A percentile compares a stretch with the other conserved stretches of the same genome.
phyloP scores from a whole-genome alignment of 225 moss, liverwort and hornwort species.

The Polytrichum formosum region DNA sequence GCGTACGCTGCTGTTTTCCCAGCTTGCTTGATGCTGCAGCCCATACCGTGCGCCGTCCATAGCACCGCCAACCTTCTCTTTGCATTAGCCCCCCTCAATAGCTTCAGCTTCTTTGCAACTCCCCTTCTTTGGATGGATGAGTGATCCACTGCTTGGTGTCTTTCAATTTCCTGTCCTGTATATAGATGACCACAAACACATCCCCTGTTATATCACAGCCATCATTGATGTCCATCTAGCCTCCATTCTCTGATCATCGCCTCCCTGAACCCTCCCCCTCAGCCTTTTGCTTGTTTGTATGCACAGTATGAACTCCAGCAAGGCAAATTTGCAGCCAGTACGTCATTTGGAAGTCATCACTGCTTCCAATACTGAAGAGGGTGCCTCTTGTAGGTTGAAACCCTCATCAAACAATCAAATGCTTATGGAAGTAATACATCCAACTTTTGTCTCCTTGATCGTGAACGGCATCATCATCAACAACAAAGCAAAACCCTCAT shows the following conservation, averaged over 20 bases:
- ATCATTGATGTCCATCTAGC: constrained; percentile 32
- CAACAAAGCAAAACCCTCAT: too few relatives aligned
- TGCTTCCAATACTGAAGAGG: too few relatives aligned
- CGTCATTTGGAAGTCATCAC: too few relatives aligned
- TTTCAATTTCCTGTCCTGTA: constrained; percentile 60
- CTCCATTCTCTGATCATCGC: constrained; percentile 50
- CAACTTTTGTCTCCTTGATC: too few relatives aligned
- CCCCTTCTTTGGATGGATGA: constrained; percentile 49
- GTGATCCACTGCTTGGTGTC: constrained; percentile 47
- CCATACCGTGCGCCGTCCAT: constrained; percentile 99
- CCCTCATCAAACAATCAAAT: too few relatives aligned
- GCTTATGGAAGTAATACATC: too few relatives aligned
- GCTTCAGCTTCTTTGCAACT: constrained; percentile 76
- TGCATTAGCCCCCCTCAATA: constrained; percentile 64
- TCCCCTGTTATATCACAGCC: constrained; percentile 52
- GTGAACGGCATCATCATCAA: too few relatives aligned
- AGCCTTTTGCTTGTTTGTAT: constrained; percentile 1
- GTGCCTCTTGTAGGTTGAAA: too few relatives aligned
- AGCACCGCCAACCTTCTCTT: constrained; percentile 77
- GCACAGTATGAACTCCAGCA: constrained; percentile 35
- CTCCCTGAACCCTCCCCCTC: constrained; percentile 47
- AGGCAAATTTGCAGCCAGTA: too few relatives aligned
- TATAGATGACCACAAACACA: constrained; percentile 68
- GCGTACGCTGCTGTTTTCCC: constrained; percentile 99
- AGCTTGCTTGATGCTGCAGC: constrained; percentile 87